phyloP scores from a whole-genome alignment of 2,329 filamentous ascomycete species.

The Chalara sp. region DNA sequence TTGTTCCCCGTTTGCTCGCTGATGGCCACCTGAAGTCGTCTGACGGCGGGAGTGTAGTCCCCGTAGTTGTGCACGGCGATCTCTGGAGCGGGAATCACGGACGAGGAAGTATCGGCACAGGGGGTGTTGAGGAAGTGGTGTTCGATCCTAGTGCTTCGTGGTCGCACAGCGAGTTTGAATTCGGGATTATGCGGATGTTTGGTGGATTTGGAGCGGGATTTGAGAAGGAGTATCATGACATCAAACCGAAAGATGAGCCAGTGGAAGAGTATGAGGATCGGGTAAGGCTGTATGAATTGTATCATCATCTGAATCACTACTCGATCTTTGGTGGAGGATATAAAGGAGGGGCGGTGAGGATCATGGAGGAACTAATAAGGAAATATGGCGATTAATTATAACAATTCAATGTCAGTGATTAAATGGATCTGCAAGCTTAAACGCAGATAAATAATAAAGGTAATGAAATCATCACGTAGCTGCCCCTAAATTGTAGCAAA shows the following conservation, averaged over 20 bases:
- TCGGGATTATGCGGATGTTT: slow-evolving; percentile 97
- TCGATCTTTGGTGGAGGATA: slow-evolving; percentile 74
- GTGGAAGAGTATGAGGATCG: slow-evolving; percentile 80
- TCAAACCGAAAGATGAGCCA: slow-evolving; percentile 76
- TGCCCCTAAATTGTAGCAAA: too few relatives aligned
- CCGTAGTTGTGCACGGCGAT: slow-evolving; percentile 84
- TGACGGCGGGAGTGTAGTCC: slow-evolving; percentile 48
- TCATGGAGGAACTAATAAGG: slow-evolving; percentile 54
- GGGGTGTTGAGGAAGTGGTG: slow-evolving; percentile 63
- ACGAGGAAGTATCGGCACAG: slow-evolving; percentile 50
- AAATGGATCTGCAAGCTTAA: too few relatives aligned
- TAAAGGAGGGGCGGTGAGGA: slow-evolving; percentile 65
- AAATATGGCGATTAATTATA: too few relatives aligned
- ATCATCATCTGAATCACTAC: slow-evolving; percentile 59
- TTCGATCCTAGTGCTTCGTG: slow-evolving; percentile 80
- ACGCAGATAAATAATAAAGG: too few relatives aligned
- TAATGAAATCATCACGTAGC: too few relatives aligned
- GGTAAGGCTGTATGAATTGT: slow-evolving; percentile 75
- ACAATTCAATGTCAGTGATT: too few relatives aligned
- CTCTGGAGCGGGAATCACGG: slow-evolving; percentile 87
- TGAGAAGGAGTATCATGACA: slow-evolving; percentile 67
- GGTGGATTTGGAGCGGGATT: slow-evolving; percentile 72
- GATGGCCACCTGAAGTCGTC: slow-evolving; percentile 54
- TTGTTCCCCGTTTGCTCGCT: slow-evolving; percentile 72
- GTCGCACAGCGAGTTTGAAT: slow-evolving; percentile 81